A percentile compares a stretch with the other conserved stretches of the same genome.
phyloP scores from a whole-genome alignment of 495 filamentous ascomycete species.

The Xylaria cubensis region DNA sequence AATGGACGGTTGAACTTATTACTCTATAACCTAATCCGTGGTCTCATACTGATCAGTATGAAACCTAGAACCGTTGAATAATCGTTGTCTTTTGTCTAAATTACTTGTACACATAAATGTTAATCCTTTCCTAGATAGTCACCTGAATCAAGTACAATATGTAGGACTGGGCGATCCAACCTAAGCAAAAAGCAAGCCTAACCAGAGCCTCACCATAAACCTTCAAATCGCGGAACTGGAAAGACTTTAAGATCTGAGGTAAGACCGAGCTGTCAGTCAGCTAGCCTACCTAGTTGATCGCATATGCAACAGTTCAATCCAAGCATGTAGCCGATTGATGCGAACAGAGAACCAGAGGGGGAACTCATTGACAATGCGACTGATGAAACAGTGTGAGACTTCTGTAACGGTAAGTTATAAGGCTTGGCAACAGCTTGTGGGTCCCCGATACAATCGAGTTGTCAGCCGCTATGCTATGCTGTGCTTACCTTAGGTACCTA shows the following conservation, averaged over 20 bases:
- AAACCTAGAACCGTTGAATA: no score
- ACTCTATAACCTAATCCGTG: no score
- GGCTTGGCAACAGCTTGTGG: constrained; percentile 7
- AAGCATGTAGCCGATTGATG: not conserved
- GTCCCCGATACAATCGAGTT: not conserved
- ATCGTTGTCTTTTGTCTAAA: no score
- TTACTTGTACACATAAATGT: no score
- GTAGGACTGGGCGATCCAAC: no score
- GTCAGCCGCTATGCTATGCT: constrained; percentile 9
- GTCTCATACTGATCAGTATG: no score
- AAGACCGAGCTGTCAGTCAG: not conserved
- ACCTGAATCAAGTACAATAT: no score
- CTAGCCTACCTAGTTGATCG: not conserved
- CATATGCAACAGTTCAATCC: not conserved
- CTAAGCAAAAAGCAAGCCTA: no score
- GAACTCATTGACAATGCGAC: not conserved
- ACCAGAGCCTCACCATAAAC: no score
- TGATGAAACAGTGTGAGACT: constrained; percentile 16
- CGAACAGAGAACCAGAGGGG: not conserved
- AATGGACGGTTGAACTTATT: no score
- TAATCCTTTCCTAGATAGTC: no score
- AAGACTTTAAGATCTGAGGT: not conserved
- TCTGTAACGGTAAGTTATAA: not conserved
- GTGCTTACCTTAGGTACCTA: not conserved
- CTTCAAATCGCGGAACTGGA: no score